These are phyloP conservation scores for Artemisia tridentata DNA, from an alignment of 129 eudicot species.

Conservation along the genomic window DNA sequence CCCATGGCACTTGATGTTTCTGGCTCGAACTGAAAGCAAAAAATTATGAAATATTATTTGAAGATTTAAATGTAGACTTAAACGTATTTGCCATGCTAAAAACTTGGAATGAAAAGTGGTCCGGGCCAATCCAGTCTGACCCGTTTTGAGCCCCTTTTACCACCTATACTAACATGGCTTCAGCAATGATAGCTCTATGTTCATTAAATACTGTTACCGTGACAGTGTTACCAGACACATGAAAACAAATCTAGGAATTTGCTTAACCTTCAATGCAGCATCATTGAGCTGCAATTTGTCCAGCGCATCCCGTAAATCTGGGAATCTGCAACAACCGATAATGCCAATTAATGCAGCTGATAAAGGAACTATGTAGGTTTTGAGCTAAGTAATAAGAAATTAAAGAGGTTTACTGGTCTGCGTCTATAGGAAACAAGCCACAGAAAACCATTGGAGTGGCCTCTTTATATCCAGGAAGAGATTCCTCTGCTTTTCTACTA, in stretches of 20 bases:
- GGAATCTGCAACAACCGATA: constrained; percentile 47
- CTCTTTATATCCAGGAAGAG: constrained; percentile 94
- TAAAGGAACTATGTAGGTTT: constrained; percentile 13
- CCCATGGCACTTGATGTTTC: constrained; percentile 99
- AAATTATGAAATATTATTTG: constrained; percentile 10
- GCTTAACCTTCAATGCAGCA: constrained; percentile 79
- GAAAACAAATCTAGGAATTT: not conserved
- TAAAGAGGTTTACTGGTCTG: constrained; percentile 66
- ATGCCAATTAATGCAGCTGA: not conserved
- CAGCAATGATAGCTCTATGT: not conserved
- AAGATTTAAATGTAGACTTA: not conserved
- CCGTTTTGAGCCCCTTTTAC: not conserved
- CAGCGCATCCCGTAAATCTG: constrained; percentile 91
- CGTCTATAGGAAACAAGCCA: constrained; percentile 94
- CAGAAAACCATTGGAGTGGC: constrained; percentile 98
- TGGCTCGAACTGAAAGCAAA: constrained; percentile 78
- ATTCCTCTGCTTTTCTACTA: constrained; percentile 70
- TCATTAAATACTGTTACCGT: constrained; percentile 1
- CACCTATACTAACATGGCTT: not conserved
- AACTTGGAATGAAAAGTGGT: no score
- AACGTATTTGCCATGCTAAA: no score
- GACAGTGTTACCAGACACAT: constrained; percentile 1
- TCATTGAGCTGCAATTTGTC: constrained; percentile 97
- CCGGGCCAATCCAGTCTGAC: not conserved
- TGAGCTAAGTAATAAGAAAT: constrained; percentile 5